phyloP scores from a whole-genome alignment of 768 basidiomycete species.

The Agrocybe chaxingu region DNA sequence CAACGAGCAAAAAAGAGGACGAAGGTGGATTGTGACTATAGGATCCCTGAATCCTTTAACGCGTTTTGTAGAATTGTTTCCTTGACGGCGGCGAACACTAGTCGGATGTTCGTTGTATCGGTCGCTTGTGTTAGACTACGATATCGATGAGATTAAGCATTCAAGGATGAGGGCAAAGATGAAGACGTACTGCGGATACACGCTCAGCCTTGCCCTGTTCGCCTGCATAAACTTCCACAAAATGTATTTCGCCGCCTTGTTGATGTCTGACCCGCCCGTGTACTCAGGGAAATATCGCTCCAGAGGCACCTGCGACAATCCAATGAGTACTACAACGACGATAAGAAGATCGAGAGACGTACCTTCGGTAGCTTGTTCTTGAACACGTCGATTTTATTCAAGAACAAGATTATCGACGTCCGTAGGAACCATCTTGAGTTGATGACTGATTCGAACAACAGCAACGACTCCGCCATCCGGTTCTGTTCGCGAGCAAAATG shows the following conservation, averaged over 20 bases:
- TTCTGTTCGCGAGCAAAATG: slow-evolving; percentile 73
- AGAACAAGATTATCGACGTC: slow-evolving; percentile 87
- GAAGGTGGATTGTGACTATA: slow-evolving; percentile 16
- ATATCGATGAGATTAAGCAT: too few relatives aligned
- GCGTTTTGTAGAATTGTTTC: slow-evolving; percentile 94
- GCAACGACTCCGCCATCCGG: slow-evolving; percentile 89
- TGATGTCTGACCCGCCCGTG: slow-evolving; percentile 84
- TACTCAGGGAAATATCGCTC: slow-evolving; percentile 85
- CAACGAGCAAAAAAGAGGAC: not conserved
- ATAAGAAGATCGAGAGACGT: slow-evolving; percentile 17
- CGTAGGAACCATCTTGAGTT: slow-evolving; percentile 93
- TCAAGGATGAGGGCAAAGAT: too few relatives aligned
- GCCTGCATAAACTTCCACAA: slow-evolving; percentile 95
- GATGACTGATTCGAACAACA: slow-evolving; percentile 38
- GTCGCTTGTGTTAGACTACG: slow-evolving; percentile 88
- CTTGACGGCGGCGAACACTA: slow-evolving; percentile 87
- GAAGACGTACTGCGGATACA: slow-evolving; percentile 82
- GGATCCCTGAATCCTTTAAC: slow-evolving; percentile 57
- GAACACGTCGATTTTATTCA: slow-evolving; percentile 95
- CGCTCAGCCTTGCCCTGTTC: slow-evolving; percentile 59
- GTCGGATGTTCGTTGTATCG: slow-evolving; percentile 77
- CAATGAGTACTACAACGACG: not conserved
- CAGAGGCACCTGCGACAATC: slow-evolving; percentile 53
- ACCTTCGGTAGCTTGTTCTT: slow-evolving; percentile 77
- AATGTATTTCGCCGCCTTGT: slow-evolving; percentile 93